Evolutionary conservation across 2,329 filamentous ascomycete genomes (phyloP).

Genomic region (Fusarium globosum): DNA sequence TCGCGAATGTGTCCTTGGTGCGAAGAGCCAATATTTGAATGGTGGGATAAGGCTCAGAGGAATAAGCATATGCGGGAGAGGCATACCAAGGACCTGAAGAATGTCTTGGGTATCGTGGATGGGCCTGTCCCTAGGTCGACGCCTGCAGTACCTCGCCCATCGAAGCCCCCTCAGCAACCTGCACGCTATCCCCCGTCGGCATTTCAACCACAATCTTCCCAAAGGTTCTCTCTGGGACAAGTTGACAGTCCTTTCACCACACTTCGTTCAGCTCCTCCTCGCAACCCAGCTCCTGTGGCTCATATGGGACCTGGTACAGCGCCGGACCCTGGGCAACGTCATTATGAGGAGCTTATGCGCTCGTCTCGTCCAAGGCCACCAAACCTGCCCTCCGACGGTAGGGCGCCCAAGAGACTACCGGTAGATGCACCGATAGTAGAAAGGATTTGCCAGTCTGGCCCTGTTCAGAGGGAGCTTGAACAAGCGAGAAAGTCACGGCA

Average conservation of each 20-base stretch:
- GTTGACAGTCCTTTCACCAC: neutral
- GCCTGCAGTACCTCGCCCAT: neutral
- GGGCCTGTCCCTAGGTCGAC: too few relatives aligned
- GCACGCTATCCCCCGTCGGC: neutral
- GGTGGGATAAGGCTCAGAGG: constrained; percentile 45
- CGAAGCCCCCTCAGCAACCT: neutral
- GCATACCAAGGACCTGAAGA: constrained; percentile 43
- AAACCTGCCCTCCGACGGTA: neutral
- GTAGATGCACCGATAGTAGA: neutral
- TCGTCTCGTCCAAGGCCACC: neutral
- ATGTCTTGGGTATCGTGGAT: constrained; percentile 1
- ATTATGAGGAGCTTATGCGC: neutral
- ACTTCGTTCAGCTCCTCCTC: neutral
- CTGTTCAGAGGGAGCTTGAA: neutral
- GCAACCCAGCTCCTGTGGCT: neutral
- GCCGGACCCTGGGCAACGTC: neutral
- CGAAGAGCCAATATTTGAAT: constrained; percentile 44
- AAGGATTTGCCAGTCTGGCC: neutral
- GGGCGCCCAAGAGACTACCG: neutral
- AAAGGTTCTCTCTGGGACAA: neutral
- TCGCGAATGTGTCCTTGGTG: constrained; percentile 52
- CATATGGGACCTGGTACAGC: neutral
- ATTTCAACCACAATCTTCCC: neutral
- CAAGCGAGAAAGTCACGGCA: neutral
- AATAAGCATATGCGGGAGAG: constrained; percentile 45